Percentiles rank a stretch among this genome's conserved stretches.
Conservation (phyloP, 2,329 filamentous ascomycete genomes). For the Aspergillus luchuensis region DNA sequence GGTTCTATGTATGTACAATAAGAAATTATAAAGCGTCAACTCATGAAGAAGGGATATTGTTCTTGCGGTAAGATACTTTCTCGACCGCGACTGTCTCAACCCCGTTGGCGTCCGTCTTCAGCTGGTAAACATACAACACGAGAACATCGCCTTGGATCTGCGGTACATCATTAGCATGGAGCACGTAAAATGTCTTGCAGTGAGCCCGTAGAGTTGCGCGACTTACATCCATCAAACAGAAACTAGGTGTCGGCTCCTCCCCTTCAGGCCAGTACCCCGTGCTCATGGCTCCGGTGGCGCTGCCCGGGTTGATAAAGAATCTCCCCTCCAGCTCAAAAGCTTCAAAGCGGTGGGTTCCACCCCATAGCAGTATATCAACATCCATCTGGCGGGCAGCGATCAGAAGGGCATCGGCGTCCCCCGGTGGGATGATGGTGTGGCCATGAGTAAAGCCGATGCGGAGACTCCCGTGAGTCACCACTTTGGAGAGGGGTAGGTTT, state of each 20-base stretch:
- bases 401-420: slow-evolving; percentile 66
- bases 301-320: slow-evolving; percentile 71
- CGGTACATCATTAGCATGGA: slow-evolving; percentile 15
- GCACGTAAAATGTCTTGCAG: neutral
- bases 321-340: slow-evolving; percentile 72
- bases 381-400: slow-evolving; percentile 72
- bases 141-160: slow-evolving; percentile 95
- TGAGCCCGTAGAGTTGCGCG: neutral
- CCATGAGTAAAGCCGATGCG: slow-evolving; percentile 72
- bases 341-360: slow-evolving; percentile 69
- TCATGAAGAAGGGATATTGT: slow-evolving; percentile 62
- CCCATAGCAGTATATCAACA: slow-evolving; percentile 69
- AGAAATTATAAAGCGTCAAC: slow-evolving; percentile 17
- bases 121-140: slow-evolving; percentile 90
- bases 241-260: slow-evolving; percentile 81
- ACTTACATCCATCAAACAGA: slow-evolving; percentile 97
- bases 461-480: slow-evolving; percentile 68
- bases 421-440: slow-evolving; percentile 68
- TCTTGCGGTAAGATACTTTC: slow-evolving; percentile 84
- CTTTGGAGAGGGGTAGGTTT: slow-evolving; percentile 65
- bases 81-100: slow-evolving; percentile 79
- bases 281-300: slow-evolving; percentile 66
- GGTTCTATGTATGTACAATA: slow-evolving; percentile 37
- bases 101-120: slow-evolving; percentile 75
- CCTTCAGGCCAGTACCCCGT: slow-evolving; percentile 60